Evolutionary conservation across 2,329 filamentous ascomycete genomes (phyloP), one percentile per base, ranked within the genome.

Genomic region (Apiospora rasikravindrae): DNA sequence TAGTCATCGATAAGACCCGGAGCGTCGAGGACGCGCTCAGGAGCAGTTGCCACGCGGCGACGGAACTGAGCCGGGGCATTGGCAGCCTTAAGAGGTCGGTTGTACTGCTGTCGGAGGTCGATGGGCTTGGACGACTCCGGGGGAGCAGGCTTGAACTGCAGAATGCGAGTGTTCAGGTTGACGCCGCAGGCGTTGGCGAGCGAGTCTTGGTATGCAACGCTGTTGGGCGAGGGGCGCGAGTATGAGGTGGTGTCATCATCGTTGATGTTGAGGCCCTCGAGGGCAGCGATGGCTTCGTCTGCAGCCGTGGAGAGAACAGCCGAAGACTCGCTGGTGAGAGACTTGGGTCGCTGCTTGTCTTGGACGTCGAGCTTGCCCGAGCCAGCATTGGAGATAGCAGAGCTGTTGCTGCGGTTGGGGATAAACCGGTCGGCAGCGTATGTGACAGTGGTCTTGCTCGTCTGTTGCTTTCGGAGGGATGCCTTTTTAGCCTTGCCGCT

Each of bases 61-160:
- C 95, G 92, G 84, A 95, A 95, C 83, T 98, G 95, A 44, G 95
- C 94, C 68, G 94, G 92, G 33, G 92, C 87, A 74, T 87, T 91
- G 74, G 92, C 88, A 26, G 93, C 87, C 88, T 94, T 98, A 74
- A 99, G 88, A 47, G 96, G 96, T 74, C 96, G 92, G 88, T 98
- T 99, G 89, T 99, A 99, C 83, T 99, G 96, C 74, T 96, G 94
- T 73, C 96, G 93, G 74, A 99, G 92, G 82, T 99, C 96, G 80
- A 99, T 98, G 47, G 96, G 96, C 88, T 98, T 98, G 45, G 95
- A 98, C 8, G 96, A 98, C 86, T 98, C 96, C 4, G 96, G 96
- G n/a, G 96, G 90, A 2, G 96, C 95, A 71, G 96, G 96, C 91
- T 99, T 99, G 89, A 98, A 99, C 73, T 96, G 94, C 69, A 99